phyloP scores from a whole-genome alignment of 768 basidiomycete genomes.

The Psilocybe cyanescens region DNA sequence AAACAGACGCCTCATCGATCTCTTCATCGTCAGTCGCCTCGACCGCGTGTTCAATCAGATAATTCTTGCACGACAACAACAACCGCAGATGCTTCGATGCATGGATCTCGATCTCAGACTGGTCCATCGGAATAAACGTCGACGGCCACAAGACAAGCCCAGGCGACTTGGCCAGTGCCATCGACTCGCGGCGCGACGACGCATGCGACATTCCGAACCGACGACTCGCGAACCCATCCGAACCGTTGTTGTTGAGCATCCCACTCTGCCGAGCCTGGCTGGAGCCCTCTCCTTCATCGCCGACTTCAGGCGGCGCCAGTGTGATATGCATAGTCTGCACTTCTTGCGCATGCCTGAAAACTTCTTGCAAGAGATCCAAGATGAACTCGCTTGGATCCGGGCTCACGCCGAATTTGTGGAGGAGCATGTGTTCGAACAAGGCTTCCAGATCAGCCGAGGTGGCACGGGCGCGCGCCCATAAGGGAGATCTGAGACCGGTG shows the following conservation, averaged over 20 bases:
- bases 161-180: conserved; percentile 46
- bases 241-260: neutral
- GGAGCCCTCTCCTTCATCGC: conserved; percentile 3
- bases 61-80: conserved; percentile 42
- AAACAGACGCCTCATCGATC: conserved; percentile 40
- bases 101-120: conserved; percentile 69
- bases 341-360: conserved; percentile 59
- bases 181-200: conserved; percentile 9
- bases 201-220: conserved; percentile 4
- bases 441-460: conserved; percentile 54
- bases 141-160: conserved; percentile 64
- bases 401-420: conserved; percentile 53
- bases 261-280: neutral
- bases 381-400: conserved; percentile 53
- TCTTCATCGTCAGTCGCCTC: conserved; percentile 36
- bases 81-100: conserved; percentile 61
- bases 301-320: conserved; percentile 50
- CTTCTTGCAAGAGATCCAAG: conserved; percentile 44
- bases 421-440: conserved; percentile 65
- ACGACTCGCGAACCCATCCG: neutral
- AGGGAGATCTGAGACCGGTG: conserved; percentile 15
- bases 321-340: conserved; percentile 55
- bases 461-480: conserved; percentile 47
- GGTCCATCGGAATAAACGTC: conserved; percentile 59
- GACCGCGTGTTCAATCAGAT: conserved; percentile 39